A percentile compares a stretch with the other conserved stretches of the same genome.
Evolutionary conservation across 768 basidiomycete genomes (phyloP).

Genomic region (Amanita fuliginea): DNA sequence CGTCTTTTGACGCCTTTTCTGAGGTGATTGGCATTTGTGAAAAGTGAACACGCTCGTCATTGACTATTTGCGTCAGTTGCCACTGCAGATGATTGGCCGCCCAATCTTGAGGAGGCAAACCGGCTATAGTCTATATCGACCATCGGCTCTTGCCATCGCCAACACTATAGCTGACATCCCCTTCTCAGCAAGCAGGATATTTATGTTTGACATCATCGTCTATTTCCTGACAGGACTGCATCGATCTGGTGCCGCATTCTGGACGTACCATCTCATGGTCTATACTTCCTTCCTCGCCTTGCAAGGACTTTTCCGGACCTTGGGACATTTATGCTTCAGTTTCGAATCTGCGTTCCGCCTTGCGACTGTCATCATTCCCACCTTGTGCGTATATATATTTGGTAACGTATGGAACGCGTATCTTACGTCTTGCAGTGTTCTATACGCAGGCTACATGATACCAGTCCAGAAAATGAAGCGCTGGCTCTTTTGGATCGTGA

Average conservation of each 20-base stretch:
- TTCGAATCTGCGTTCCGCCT: conserved; percentile 38
- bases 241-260: conserved; percentile 31
- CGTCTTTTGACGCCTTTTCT: conserved; percentile 61
- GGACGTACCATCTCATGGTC: conserved; percentile 53
- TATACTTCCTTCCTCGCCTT: conserved; percentile 61
- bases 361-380: conserved; percentile 63
- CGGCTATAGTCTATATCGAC: conserved; percentile 53
- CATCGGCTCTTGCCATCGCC: conserved; percentile 52
- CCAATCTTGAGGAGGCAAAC: conserved; percentile 66
- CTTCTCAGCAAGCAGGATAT: conserved; percentile 46
- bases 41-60: background rate
- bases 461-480: conserved; percentile 62
- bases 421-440: conserved; percentile 28
- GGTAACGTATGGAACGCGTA: too few species aligned
- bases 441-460: conserved; percentile 66
- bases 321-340: conserved; percentile 43
- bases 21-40: conserved; percentile 34
- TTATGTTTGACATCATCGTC: conserved; percentile 53
- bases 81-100: conserved; percentile 69
- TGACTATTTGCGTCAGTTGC: conserved; percentile 42
- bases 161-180: conserved; percentile 63
- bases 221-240: conserved; percentile 58
- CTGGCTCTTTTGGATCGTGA: conserved; percentile 79
- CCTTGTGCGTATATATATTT: conserved; percentile 37
- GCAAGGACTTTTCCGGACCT: conserved; percentile 78